Conservation (phyloP, 2,329 filamentous ascomycete genomes). For the Xylaria sp. region DNA sequence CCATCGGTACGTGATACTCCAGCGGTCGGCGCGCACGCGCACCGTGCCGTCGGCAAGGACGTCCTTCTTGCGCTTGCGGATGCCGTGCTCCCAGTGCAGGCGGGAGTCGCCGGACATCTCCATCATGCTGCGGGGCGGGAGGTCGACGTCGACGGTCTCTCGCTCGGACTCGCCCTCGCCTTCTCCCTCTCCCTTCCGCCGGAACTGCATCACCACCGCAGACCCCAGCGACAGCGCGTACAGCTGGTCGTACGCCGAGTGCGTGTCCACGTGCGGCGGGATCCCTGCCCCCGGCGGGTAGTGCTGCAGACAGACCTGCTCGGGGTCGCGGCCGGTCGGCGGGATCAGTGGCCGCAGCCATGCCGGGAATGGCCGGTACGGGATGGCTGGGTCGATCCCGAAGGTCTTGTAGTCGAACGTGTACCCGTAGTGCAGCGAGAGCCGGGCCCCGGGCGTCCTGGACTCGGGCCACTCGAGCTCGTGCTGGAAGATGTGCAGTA, state of each 20-base stretch:
- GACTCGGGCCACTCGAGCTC: slow-evolving; percentile 55
- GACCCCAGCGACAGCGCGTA: slow-evolving; percentile 36
- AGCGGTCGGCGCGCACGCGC: slow-evolving; percentile 50
- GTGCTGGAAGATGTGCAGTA: slow-evolving; percentile 51
- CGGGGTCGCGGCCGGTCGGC: slow-evolving; percentile 48
- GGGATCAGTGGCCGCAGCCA: slow-evolving; percentile 58
- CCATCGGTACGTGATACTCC: slow-evolving; percentile 64
- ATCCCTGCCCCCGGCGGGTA: slow-evolving; percentile 66
- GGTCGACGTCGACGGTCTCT: slow-evolving; percentile 47
- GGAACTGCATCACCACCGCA: slow-evolving; percentile 37
- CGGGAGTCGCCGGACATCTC: slow-evolving; percentile 56
- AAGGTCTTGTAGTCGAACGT: slow-evolving; percentile 66
- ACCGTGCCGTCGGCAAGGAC: slow-evolving; percentile 52
- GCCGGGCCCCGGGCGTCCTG: slow-evolving; percentile 43
- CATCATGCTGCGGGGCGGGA: slow-evolving; percentile 56
- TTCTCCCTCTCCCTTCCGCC: not conserved
- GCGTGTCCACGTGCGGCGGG: slow-evolving; percentile 66
- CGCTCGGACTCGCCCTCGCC: not conserved
- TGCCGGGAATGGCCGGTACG: slow-evolving; percentile 56
- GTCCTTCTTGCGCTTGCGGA: slow-evolving; percentile 60
- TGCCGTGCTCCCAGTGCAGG: slow-evolving; percentile 62
- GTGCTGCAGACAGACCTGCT: slow-evolving; percentile 64
- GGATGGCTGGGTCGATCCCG: slow-evolving; percentile 55
- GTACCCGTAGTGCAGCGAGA: slow-evolving; percentile 61
- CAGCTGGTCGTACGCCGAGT: slow-evolving; percentile 48